Percentiles rank a stretch among this genome's conserved stretches.
Conservation (phyloP, 129 eudicot genomes). For the Mikania micrantha region DNA sequence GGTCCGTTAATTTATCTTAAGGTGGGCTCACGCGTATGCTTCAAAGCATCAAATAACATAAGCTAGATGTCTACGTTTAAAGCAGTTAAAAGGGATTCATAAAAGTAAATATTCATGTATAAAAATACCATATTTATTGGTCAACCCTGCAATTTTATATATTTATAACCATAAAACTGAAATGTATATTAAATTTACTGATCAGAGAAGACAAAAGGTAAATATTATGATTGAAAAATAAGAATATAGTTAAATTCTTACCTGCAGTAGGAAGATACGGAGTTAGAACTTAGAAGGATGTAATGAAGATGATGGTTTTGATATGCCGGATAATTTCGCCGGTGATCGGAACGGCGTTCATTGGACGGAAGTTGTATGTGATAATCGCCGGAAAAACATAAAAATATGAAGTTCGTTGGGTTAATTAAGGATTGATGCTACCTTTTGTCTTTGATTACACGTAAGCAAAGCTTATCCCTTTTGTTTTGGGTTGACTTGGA, state of each 20-base stretch:
- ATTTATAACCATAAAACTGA: background rate
- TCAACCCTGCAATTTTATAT: no score
- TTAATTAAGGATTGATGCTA: background rate
- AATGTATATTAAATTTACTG: background rate
- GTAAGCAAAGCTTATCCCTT: slow-evolving; percentile 26
- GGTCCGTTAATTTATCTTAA: no score
- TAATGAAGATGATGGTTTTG: slow-evolving; percentile 2
- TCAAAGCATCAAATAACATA: no score
- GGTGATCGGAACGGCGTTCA: background rate
- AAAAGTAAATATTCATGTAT: no score
- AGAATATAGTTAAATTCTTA: background rate
- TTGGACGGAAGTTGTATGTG: background rate
- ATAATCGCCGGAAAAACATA: background rate
- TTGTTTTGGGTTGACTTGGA: slow-evolving; percentile 14
- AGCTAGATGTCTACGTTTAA: no score
- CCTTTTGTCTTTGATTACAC: slow-evolving; percentile 26
- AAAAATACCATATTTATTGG: no score
- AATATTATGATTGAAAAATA: background rate
- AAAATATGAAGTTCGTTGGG: background rate
- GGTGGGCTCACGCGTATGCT: no score
- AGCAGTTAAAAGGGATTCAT: no score
- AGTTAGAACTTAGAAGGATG: background rate
- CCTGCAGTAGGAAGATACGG: slow-evolving; percentile 4
- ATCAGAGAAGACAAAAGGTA: background rate
- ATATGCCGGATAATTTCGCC: background rate